These are phyloP conservation scores for Shiraia sp. DNA, from an alignment of 2,329 filamentous ascomycete species.

Conservation along the genomic window DNA sequence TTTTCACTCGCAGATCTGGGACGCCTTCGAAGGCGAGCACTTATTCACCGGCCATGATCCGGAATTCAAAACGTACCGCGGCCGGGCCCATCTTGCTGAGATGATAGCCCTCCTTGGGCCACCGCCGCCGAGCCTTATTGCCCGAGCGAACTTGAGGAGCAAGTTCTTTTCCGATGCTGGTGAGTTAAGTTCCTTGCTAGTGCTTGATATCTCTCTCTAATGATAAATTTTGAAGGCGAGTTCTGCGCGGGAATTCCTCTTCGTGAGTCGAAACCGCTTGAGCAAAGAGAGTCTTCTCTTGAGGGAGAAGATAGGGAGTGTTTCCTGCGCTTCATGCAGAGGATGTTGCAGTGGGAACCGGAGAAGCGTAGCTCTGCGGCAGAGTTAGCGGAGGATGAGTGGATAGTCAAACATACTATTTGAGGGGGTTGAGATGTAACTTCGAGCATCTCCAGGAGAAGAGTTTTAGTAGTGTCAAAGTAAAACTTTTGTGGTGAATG, in stretches of 20 bases:
- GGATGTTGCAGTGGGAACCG: constrained; percentile 43
- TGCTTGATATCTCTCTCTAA: constrained; percentile 7
- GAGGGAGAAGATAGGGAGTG: constrained; percentile 29
- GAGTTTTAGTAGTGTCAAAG: too few relatives aligned
- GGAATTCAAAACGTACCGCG: constrained; percentile 26
- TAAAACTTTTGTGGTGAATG: too few relatives aligned
- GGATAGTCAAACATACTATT: too few relatives aligned
- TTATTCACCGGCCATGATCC: constrained; percentile 32
- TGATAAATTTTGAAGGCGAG: constrained; percentile 4
- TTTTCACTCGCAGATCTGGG: constrained; percentile 46
- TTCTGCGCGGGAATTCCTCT: constrained; percentile 19
- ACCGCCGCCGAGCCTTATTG: constrained; percentile 16
- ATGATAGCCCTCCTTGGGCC: constrained; percentile 25
- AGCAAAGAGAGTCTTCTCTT: constrained; percentile 24
- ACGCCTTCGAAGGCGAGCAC: constrained; percentile 40
- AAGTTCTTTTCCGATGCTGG: constrained; percentile 20
- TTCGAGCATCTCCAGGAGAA: too few relatives aligned
- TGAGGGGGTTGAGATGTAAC: too few relatives aligned
- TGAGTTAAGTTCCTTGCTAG: too few relatives aligned
- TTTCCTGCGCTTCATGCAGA: constrained; percentile 39
- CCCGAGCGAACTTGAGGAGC: too few relatives aligned
- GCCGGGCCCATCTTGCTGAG: constrained; percentile 32
- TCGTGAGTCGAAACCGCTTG: too few relatives aligned
- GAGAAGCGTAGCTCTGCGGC: constrained; percentile 30
- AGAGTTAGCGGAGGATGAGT: too few relatives aligned